Base-by-base conservation (phyloP, 345 rosid genomes). In the Salix udensis region DNA sequence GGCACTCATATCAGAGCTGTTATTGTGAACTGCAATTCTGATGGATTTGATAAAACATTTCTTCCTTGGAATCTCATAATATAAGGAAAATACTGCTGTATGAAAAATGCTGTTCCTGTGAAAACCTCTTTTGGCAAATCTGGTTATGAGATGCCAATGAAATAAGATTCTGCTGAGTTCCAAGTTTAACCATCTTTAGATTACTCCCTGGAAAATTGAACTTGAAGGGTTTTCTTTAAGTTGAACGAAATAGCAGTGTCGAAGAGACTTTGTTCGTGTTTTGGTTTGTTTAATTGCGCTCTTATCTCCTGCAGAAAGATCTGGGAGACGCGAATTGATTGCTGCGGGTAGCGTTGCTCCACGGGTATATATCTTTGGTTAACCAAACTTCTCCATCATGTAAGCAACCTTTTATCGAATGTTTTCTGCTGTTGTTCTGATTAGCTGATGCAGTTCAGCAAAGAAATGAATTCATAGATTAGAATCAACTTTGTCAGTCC, bases 301-400 rank as follows among this genome's bases (percentile, higher is more conserved):
- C 67, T 5, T 23, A 65, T 24, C 40, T 76, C 44, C 72, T 79
- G 68, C 89, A 90, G 97, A 84, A 81, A 81, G 81, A 78, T 85
- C 84, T 48, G 81, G 89, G 81, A 90, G 94, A 77, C 94, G 97
- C 74, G 82, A 84, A 77, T 66, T 90, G 88, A 81, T 95, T 67
- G 81, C 92, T 34, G 72, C 85, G 14, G 88, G 97, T 55, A 76
- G 89, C 19, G 76, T 83, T 70, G 81, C 89, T 48, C 96, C 98
- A 36, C 87, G 88, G 81, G 82, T 93, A 77, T 34, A 0, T 34
- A 36, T 80, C 93, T 65, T 77, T 88, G 67, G 80, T 84, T 28
- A 83, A 83, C 85, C 84, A 65, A 83, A 84, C 86, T 76, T 88
- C 88, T 12, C 3, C 77, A 68, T 86, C 94, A 80, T 94, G 98